Percentiles rank a stretch among this genome's conserved stretches.
phyloP scores from a whole-genome alignment of 495 filamentous ascomycete species.

The Achaetomiella virescens region DNA sequence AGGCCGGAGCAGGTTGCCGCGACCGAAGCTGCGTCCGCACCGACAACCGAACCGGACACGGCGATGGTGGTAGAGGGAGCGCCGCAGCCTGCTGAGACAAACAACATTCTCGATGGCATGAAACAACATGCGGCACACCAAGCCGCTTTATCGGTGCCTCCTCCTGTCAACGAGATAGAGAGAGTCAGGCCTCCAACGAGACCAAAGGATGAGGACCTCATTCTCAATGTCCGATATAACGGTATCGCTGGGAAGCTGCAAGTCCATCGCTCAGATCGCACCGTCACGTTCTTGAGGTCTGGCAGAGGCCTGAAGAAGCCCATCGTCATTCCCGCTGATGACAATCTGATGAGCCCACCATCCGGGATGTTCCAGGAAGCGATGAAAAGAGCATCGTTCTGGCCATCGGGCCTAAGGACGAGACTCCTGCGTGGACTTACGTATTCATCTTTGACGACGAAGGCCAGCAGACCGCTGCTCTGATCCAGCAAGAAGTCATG shows the following conservation, averaged over 20 bases:
- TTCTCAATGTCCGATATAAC: slow-evolving; percentile 18
- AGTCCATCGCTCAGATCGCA: not conserved
- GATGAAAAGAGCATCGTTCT: slow-evolving; percentile 16
- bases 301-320: slow-evolving; percentile 10
- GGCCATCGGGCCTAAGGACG: not conserved
- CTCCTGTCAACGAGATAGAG: not conserved
- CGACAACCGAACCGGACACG: not conserved
- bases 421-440: not conserved
- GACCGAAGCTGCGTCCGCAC: not conserved
- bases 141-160: not conserved
- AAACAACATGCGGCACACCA: not conserved
- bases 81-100: not conserved
- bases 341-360: slow-evolving; percentile 7
- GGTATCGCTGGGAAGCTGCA: slow-evolving; percentile 15
- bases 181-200: not conserved
- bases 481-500: slow-evolving; percentile 11
- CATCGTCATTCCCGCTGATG: slow-evolving; percentile 13
- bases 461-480: slow-evolving; percentile 6
- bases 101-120: not conserved
- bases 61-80: not conserved
- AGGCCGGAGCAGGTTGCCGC: not conserved
- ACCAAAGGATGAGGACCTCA: not conserved
- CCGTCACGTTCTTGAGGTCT: slow-evolving; percentile 9
- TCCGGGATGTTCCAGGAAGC: slow-evolving; percentile 15
- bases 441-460: slow-evolving; percentile 19